Base-by-base conservation (phyloP, 1,284 basidiomycete species). In the Cutaneotrichosporon sp. region DNA sequence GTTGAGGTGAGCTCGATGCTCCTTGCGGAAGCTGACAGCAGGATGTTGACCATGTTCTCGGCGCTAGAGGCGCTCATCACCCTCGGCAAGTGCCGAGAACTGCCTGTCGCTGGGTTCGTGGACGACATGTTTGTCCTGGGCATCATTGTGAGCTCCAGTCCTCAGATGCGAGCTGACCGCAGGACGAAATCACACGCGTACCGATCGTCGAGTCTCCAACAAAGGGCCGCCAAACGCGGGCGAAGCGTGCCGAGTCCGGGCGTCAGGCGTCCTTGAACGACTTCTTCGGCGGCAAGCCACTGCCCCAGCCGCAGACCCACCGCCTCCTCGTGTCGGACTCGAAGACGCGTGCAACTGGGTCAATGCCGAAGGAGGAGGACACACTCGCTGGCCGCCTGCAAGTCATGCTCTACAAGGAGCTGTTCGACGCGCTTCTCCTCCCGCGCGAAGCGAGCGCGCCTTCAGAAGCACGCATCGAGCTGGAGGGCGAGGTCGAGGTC, bases 361-460 rank as follows among this genome's bases (percentile, higher is more conserved):
- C 77, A 8, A 64, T 92, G 2, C 91, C 91, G 0, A 74, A 80
- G 10, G 81, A 86, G 18, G 83, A 83, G 47, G 89, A 92, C 70
- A 83, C 86, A 0, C 71, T 85, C 16, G 79, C 86, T 0, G 85
- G 90, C 0, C 84, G 85, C n/a, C 79, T 91, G 20, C 91, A 94
- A 74, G 83, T 93, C 5, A 92, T 92, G 90, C 75, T 92, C 31
- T 94, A 94, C 76, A 85, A 87, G 70, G 87, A 87, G 54, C 84
- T 94, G 49, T 80, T 93, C 14, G 83, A 84, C 43, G 78, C 72
- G 11, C 71, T 80, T 38, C 60, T 80, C 25, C 25, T 55, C 22
- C 25, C 42, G 18, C 38, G 18, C 22, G 45, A 24, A 14, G 13
- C 22, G 8, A 22, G 22, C 10, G 13, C 9, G 24, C 5, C 27